Evolutionary conservation across 441 rosid species (phyloP).

Genomic region (Gossypium davidsonii): DNA sequence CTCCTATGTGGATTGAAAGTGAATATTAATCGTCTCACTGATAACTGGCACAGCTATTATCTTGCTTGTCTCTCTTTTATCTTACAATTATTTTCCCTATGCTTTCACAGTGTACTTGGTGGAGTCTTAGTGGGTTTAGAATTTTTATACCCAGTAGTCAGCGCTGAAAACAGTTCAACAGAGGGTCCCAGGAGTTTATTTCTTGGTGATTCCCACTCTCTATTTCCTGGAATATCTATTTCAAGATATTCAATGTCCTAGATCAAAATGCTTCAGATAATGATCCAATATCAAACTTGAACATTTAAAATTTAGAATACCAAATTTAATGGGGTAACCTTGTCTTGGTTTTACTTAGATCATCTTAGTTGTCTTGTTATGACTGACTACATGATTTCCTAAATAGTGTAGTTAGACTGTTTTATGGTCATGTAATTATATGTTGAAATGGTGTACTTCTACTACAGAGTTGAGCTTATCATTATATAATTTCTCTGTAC

Average conservation of each 20-base stretch:
- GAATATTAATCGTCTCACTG: background rate
- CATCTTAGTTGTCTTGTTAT: background rate
- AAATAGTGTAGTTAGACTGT: background rate
- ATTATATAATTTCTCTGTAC: constrained; percentile 36
- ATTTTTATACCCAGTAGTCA: background rate
- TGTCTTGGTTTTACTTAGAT: background rate
- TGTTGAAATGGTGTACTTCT: constrained; percentile 30
- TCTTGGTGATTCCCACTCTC: background rate
- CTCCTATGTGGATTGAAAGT: background rate
- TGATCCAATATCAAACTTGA: background rate
- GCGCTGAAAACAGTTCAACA: background rate
- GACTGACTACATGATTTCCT: background rate
- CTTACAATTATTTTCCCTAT: background rate
- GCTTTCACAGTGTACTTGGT: background rate
- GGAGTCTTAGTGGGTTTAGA: background rate
- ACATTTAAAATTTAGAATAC: background rate
- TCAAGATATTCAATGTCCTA: background rate
- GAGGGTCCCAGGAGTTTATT: background rate
- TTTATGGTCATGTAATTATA: constrained; percentile 2
- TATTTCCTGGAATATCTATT: background rate
- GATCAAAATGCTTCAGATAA: background rate
- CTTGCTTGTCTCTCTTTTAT: background rate
- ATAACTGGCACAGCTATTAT: background rate
- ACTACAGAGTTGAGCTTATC: constrained; percentile 32
- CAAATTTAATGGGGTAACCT: background rate